These are phyloP conservation scores for Candida patagonica DNA, from an alignment of 805 yeast species.

Conservation along the genomic window DNA sequence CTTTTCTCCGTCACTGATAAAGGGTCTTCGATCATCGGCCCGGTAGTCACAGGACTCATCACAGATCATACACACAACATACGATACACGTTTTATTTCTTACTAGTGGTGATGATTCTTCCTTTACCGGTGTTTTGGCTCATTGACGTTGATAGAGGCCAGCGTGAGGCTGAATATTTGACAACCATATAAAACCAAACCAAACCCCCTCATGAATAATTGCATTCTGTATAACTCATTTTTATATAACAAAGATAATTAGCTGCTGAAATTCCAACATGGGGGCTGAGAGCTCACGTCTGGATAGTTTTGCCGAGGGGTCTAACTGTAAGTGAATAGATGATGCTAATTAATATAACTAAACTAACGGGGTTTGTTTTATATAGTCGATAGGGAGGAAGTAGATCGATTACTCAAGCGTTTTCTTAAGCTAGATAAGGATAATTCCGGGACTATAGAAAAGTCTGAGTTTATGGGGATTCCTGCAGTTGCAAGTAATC, in stretches of 20 bases:
- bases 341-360: background rate
- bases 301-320: conserved; percentile 24
- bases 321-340: conserved; percentile 21
- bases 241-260: too few species aligned
- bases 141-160: conserved; percentile 52
- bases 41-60: conserved; percentile 59
- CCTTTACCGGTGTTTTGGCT: conserved; percentile 48
- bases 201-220: too few species aligned
- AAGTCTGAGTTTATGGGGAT: conserved; percentile 82
- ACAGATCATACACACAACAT: conserved; percentile 68
- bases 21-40: conserved; percentile 70
- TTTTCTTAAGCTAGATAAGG: conserved; percentile 91
- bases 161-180: conserved; percentile 40
- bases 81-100: conserved; percentile 59
- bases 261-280: conserved; percentile 7
- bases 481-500: conserved; percentile 87
- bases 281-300: conserved; percentile 19
- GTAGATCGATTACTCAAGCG: conserved; percentile 84
- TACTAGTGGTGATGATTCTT: conserved; percentile 42
- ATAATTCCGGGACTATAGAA: conserved; percentile 86
- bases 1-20: conserved; percentile 71
- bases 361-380: background rate
- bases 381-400: conserved; percentile 71
- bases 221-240: too few species aligned
- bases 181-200: conserved; percentile 20